These are phyloP conservation scores for Agrocybe pediades DNA, from an alignment of 768 basidiomycete genomes.

Conservation along the genomic window DNA sequence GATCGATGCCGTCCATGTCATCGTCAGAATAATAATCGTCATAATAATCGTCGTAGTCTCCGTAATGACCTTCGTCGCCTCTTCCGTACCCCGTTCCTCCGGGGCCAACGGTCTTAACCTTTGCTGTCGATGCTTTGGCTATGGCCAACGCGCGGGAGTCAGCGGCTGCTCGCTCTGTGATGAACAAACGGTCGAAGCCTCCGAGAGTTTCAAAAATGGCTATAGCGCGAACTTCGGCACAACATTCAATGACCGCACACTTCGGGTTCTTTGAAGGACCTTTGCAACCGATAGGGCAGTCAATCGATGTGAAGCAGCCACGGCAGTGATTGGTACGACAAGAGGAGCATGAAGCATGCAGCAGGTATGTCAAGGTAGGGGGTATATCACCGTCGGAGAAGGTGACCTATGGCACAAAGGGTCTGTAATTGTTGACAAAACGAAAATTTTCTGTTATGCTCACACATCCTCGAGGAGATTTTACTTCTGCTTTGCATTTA, in stretches of 20 bases:
- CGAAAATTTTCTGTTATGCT: conserved; percentile 17
- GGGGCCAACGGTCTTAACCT: conserved; percentile 39
- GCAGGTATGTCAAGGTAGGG: conserved; percentile 30
- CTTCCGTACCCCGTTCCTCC: conserved; percentile 54
- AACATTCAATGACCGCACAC: conserved; percentile 44
- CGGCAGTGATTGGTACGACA: conserved; percentile 50
- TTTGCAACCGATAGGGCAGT: conserved; percentile 43
- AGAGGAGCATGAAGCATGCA: conserved; percentile 44
- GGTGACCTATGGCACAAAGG: conserved; percentile 24
- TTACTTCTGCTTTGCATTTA: conserved; percentile 35
- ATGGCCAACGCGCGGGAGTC: conserved; percentile 37
- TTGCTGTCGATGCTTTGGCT: conserved; percentile 25
- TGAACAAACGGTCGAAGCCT: conserved; percentile 48
- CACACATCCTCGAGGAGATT: conserved; percentile 45
- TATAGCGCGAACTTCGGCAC: conserved; percentile 48
- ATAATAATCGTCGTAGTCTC: not conserved
- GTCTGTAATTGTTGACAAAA: not conserved
- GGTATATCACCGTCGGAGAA: conserved; percentile 27
- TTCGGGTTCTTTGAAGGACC: conserved; percentile 30
- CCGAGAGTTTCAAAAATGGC: conserved; percentile 52
- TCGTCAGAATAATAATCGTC: not conserved
- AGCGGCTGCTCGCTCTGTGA: conserved; percentile 41
- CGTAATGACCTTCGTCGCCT: conserved; percentile 11
- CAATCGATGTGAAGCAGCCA: conserved; percentile 44
- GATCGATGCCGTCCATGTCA: not conserved